Base-by-base conservation (phyloP, 257 asterid species). In the Haberlea rhodopensis region DNA sequence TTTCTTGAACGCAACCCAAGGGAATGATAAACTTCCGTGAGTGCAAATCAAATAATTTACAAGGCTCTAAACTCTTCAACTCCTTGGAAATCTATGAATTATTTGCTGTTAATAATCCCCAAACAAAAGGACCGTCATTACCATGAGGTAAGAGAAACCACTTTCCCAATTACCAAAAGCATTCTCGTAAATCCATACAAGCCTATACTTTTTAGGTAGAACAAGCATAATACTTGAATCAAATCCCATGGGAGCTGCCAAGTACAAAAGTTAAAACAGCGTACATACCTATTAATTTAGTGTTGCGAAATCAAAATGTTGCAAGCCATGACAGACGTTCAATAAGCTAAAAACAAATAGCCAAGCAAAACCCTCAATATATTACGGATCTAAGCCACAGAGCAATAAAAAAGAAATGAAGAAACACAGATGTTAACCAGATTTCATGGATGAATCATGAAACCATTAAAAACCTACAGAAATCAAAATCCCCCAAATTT, bases 261-360 rank as follows among this genome's bases (percentile, higher is more conserved):
- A 29, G 43, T 22, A 9, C 0, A 32, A 32, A 32, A 32, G 43
- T 15, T 9, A 32, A 1, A 32, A 34, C 43, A 34, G 43, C 43
- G 13, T 8, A 34, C 37, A 34, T 34, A 34, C 4, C 15, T 1
- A 34, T 15, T 13, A 4, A 5, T 43, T 43, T 43, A 43, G 6
- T 20, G 5, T 43, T 0, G 13, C 25, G 13, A 57, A 28, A 28
- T 18, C 19, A 28, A 6, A 57, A 57, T n/a, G 24, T 27, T 16
- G 37, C n/a, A 34, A 57, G 10, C 15, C 10, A n/a, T 18, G 31
- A 20, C 53, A 28, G 13, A 0, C 55, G 0, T 27, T 37, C 21
- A 24, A 31, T 18, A 20, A 54, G 40, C 63, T 34, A 53, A 52
- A 60, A 49, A 11, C 19, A 55, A 43, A 65, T 55, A 58, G 23